phyloP scores from a whole-genome alignment of 2,329 filamentous ascomycete genomes.

The Aspergillus sp. region DNA sequence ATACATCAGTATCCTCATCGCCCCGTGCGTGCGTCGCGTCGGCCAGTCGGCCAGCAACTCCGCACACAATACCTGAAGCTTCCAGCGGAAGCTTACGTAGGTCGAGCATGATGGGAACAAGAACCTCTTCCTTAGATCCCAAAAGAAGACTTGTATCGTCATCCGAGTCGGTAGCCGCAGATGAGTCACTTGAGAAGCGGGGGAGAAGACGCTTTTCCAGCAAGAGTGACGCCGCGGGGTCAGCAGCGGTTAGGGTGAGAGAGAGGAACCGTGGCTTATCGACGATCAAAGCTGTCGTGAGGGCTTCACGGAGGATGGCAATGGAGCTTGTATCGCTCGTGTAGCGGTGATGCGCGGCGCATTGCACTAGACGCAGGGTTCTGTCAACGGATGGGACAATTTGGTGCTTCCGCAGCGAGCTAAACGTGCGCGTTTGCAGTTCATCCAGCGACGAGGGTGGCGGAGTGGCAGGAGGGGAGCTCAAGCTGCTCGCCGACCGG shows the following conservation, averaged over 20 bases:
- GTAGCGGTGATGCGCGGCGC: constrained; percentile 65
- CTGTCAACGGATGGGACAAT: constrained; percentile 72
- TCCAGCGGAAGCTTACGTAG: constrained; percentile 78
- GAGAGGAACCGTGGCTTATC: constrained; percentile 53
- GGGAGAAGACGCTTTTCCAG: constrained; percentile 55
- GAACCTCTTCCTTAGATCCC: constrained; percentile 67
- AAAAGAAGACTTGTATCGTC: constrained; percentile 68
- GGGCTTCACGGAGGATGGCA: constrained; percentile 41
- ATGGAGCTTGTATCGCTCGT: constrained; percentile 41
- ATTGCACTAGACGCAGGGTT: constrained; percentile 74
- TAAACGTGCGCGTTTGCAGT: constrained; percentile 80
- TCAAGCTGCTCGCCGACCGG: constrained; percentile 26
- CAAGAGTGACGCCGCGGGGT: constrained; percentile 49
- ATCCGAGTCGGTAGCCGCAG: constrained; percentile 37
- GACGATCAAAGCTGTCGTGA: constrained; percentile 41
- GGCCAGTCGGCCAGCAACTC: constrained; percentile 80
- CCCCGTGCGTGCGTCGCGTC: constrained; percentile 64
- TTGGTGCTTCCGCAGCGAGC: constrained; percentile 73
- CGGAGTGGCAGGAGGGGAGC: constrained; percentile 63
- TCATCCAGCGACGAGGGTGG: constrained; percentile 77
- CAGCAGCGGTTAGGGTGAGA: constrained; percentile 48
- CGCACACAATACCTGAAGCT: constrained; percentile 92
- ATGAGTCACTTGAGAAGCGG: constrained; percentile 67
- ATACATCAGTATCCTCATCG: constrained; percentile 28
- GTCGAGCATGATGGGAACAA: constrained; percentile 87